phyloP scores from a whole-genome alignment of 148 eudicot genomes.

The Heliosperma pusillum region DNA sequence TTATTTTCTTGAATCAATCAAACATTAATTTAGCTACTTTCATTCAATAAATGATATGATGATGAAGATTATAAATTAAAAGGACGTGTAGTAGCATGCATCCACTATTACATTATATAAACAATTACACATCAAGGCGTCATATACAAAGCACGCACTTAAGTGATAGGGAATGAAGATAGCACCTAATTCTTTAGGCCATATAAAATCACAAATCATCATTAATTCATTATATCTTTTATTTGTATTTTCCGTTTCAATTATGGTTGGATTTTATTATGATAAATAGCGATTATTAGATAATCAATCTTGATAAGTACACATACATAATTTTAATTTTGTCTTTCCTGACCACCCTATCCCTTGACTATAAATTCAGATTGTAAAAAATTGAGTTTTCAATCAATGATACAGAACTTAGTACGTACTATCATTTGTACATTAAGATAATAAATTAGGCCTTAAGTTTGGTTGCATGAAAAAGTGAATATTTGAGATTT shows the following conservation, averaged over 20 bases:
- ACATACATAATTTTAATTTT: background rate
- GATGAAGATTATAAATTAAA: too few species aligned
- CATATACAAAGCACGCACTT: background rate
- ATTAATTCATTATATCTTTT: too few species aligned
- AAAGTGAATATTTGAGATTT: too few species aligned
- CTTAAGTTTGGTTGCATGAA: too few species aligned
- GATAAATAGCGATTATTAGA: background rate
- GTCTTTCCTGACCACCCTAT: too few species aligned
- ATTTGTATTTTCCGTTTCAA: background rate
- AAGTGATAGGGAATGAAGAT: background rate
- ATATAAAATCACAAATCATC: background rate
- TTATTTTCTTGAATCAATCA: too few species aligned
- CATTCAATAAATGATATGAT: too few species aligned
- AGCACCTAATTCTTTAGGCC: background rate
- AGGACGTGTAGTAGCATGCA: too few species aligned
- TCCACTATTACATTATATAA: background rate
- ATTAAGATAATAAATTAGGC: too few species aligned
- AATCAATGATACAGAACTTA: too few species aligned
- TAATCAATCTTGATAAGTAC: background rate
- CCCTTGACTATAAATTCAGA: background rate
- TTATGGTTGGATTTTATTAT: background rate
- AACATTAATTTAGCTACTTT: too few species aligned
- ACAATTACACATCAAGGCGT: slow-evolving; percentile 1
- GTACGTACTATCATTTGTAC: too few species aligned
- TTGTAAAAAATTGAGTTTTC: background rate